Evolutionary conservation across 1,284 basidiomycete species (phyloP).

Genomic region (Heterobasidion irregulare): DNA sequence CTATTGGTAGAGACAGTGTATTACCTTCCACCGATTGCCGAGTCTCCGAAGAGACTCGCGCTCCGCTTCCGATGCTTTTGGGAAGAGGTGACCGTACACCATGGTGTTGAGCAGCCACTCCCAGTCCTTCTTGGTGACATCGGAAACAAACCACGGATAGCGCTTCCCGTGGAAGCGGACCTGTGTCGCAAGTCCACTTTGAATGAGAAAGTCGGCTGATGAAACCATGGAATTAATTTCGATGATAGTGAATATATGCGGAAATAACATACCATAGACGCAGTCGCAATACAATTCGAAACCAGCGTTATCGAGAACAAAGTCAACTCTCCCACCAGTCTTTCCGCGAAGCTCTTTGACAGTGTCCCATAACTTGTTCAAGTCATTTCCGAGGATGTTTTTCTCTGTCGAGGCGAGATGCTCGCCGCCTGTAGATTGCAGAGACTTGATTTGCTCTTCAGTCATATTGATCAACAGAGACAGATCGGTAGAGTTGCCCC

Average conservation of each 20-base stretch:
- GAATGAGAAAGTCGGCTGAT: slow-evolving; percentile 82
- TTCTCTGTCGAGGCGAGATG: slow-evolving; percentile 94
- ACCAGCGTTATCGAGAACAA: slow-evolving; percentile 84
- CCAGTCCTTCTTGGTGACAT: slow-evolving; percentile 96
- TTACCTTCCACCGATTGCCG: slow-evolving; percentile 86
- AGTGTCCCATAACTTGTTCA: slow-evolving; percentile 76
- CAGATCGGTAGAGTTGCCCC: slow-evolving; percentile 96
- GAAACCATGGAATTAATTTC: not conserved
- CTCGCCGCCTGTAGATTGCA: slow-evolving; percentile 96
- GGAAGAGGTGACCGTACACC: slow-evolving; percentile 85
- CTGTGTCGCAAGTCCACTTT: slow-evolving; percentile 81
- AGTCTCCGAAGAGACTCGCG: slow-evolving; percentile 76
- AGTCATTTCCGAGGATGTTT: slow-evolving; percentile 87
- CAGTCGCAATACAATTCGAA: slow-evolving; percentile 97
- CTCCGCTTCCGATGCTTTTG: slow-evolving; percentile 72
- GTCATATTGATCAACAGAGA: slow-evolving; percentile 98
- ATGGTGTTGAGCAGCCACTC: slow-evolving; percentile 87
- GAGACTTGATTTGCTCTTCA: slow-evolving; percentile 94
- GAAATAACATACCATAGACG: slow-evolving; percentile 60
- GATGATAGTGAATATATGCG: not conserved
- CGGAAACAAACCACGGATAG: slow-evolving; percentile 92
- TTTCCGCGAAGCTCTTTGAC: slow-evolving; percentile 62
- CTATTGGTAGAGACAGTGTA: slow-evolving; percentile 1
- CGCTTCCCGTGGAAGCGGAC: slow-evolving; percentile 92
- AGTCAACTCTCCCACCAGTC: slow-evolving; percentile 82